phyloP scores from a whole-genome alignment of 345 rosid genomes.

The Acer saccharum region DNA sequence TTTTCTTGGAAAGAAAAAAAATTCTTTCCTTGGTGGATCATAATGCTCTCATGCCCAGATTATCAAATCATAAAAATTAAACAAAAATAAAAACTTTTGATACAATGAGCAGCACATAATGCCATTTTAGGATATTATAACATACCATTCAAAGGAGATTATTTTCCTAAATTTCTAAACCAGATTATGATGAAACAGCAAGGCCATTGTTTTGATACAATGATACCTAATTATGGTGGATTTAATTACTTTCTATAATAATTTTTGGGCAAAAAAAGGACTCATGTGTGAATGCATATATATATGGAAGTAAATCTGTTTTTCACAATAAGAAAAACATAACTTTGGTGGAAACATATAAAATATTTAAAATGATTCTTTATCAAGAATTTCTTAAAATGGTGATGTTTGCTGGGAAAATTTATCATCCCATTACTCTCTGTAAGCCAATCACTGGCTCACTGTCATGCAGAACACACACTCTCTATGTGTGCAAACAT shows the following conservation, averaged over 20 bases:
- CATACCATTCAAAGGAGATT: constrained; percentile 1
- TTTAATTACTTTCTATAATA: neutral
- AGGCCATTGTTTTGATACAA: neutral
- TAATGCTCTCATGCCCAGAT: neutral
- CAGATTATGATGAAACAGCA: neutral
- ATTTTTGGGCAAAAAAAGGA: neutral
- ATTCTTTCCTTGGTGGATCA: neutral
- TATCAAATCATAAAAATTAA: neutral
- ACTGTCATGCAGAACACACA: neutral
- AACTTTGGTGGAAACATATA: neutral
- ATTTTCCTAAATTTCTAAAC: neutral
- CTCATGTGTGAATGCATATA: neutral
- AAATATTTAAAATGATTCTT: neutral
- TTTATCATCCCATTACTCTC: neutral
- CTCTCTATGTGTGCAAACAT: neutral
- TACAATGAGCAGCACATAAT: neutral
- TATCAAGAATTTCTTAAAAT: neutral
- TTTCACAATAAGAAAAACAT: neutral
- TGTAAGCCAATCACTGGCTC: neutral
- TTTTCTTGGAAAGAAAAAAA: neutral
- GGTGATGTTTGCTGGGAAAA: neutral
- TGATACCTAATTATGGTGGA: neutral
- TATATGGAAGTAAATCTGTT: constrained; percentile 2
- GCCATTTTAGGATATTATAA: neutral
- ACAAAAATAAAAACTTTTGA: neutral